Evolutionary conservation across 2,329 filamentous ascomycete species (phyloP), one percentile per base, ranked within the genome.

Genomic region (Ceratocystis ficicola): DNA sequence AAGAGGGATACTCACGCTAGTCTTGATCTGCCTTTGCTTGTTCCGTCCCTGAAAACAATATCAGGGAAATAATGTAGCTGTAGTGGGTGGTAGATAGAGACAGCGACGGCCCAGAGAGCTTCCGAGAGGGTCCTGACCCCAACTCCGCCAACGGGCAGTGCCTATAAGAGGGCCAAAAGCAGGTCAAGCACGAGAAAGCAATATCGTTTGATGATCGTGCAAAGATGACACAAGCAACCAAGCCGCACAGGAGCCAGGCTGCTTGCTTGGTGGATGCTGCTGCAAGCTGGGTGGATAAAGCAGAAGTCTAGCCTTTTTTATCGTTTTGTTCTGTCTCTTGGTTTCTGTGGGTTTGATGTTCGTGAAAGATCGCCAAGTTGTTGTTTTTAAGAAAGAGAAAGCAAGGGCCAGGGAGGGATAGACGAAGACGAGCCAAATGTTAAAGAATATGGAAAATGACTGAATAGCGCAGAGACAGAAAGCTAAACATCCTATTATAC

Each of bases 391-490:
- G 28, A 32, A 25, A 36, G n/a, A 59, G 52, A 30, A 52, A 25
- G 20, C 48, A 25, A 25, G 48, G 25, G 20, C 8, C 48, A 15
- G 22, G 8, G n/a, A 20, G 20, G 7, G 28, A 30, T n/a, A 17
- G 25, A 57, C 12, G 8, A 15, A 52, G 48, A 28, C 36, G 36
- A 3, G 12, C 20, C 48, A 20, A 25, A 25, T 52, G 52, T 30
- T 59, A 59, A n/a, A 59, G 25, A 30, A 59, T 59, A 59, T 59
- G 28, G 15, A 59, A 59, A 17, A 59, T 30, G 3, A 59, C 52
- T n/a, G 52, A 59, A 22, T 59, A 59, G n/a, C 15, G 28, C 52
- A 59, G 52, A 59, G 52, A 59, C 52, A 59, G 52, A 59, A 59
- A 59, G 22, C 25, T 59, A 59, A 20, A 59, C 52, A 59, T 59